These are phyloP conservation scores for Phytomonas francai DNA, from an alignment of 208 protist species.

Conservation along the genomic window DNA sequence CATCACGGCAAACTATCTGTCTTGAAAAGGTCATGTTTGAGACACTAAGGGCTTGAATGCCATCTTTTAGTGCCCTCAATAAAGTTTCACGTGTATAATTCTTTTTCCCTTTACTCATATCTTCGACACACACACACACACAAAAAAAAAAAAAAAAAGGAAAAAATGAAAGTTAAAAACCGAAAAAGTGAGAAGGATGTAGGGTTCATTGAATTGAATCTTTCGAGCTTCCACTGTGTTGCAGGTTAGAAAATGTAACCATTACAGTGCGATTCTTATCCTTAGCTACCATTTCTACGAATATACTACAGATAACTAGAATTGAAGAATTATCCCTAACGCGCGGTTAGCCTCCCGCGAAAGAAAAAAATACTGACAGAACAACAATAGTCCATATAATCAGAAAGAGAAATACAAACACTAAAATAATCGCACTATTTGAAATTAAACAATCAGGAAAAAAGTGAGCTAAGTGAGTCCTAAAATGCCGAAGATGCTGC, in stretches of 20 bases:
- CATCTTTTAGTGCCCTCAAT: conserved; percentile 31
- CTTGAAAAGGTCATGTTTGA: conserved; percentile 44
- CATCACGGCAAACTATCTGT: conserved; percentile 70
- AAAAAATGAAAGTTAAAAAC: conserved; percentile 12
- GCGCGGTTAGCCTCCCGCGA: background rate
- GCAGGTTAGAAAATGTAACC: background rate
- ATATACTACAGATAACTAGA: background rate
- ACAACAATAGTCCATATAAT: background rate
- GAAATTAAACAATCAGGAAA: background rate
- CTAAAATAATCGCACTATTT: conserved; percentile 3
- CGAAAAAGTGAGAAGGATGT: conserved; percentile 6
- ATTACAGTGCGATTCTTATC: background rate
- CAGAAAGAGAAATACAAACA: conserved; percentile 7
- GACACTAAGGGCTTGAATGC: conserved; percentile 64
- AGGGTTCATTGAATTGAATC: conserved; percentile 5
- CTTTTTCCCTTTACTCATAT: conserved; percentile 1
- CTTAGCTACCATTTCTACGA: background rate
- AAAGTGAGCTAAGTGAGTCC: background rate
- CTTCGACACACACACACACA: background rate
- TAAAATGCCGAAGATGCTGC: conserved; percentile 23
- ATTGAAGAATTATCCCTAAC: background rate
- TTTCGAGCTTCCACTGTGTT: background rate
- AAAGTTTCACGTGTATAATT: background rate
- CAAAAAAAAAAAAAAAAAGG: conserved; percentile 1
- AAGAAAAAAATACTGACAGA: conserved; percentile 2